phyloP scores from a whole-genome alignment of 1,139 yeast genomes.

The Fermentozyma sake region DNA sequence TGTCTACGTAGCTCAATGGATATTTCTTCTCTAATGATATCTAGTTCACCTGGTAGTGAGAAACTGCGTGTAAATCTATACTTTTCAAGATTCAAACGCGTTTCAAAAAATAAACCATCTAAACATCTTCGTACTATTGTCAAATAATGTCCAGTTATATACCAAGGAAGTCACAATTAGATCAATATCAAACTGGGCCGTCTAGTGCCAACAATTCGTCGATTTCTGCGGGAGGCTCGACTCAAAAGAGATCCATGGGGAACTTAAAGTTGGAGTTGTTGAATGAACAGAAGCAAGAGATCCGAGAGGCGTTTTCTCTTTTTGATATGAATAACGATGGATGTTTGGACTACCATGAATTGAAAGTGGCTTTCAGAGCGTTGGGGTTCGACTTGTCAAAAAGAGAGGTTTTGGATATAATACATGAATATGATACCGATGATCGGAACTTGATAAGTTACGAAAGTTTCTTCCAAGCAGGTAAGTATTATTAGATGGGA shows the following conservation, averaged over 20 bases:
- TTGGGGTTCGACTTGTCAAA: constrained; percentile 86
- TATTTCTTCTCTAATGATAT: no score
- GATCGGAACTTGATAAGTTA: constrained; percentile 70
- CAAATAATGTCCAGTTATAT: no score
- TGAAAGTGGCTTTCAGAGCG: constrained; percentile 89
- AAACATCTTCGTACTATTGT: no score
- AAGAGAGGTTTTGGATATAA: constrained; percentile 73
- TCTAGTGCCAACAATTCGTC: no score
- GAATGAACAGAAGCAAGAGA: constrained; percentile 89
- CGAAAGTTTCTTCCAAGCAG: constrained; percentile 75
- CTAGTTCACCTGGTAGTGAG: no score
- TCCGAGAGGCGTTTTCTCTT: constrained; percentile 86
- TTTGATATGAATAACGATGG: constrained; percentile 95
- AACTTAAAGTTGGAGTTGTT: constrained; percentile 59
- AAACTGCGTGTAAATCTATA: no score
- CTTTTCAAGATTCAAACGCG: no score
- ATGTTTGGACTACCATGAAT: constrained; percentile 83
- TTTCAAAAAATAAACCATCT: no score
- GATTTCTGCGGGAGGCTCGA: constrained; percentile 8
- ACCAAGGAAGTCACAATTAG: no score
- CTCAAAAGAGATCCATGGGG: constrained; percentile 24
- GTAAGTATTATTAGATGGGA: constrained; percentile 45
- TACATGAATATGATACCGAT: constrained; percentile 78
- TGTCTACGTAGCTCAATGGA: no score
- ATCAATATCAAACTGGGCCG: no score